These are phyloP conservation scores for Selaginella tamariscina DNA, from an alignment of 75 land plant species.

Conservation along the genomic window DNA sequence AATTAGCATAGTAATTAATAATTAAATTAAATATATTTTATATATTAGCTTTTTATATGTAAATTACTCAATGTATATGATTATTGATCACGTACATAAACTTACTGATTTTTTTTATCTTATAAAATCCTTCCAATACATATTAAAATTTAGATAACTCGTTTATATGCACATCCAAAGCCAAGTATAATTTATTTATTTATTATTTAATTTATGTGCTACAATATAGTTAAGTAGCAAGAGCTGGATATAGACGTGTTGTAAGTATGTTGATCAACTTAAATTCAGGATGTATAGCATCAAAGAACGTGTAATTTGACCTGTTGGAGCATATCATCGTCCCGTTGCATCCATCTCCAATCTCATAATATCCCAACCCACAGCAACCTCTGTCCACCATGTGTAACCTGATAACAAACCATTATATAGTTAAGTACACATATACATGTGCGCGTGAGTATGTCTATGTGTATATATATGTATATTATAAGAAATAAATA, in stretches of 20 bases:
- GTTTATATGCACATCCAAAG: no score
- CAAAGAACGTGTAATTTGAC: background rate
- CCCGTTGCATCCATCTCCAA: background rate
- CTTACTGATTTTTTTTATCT: no score
- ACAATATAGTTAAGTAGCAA: no score
- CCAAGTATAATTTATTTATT: no score
- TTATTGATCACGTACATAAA: no score
- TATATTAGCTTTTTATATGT: background rate
- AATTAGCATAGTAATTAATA: background rate
- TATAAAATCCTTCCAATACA: no score
- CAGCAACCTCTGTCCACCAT: background rate
- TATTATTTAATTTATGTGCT: no score
- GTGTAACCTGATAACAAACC: background rate
- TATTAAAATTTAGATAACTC: no score
- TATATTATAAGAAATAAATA: background rate
- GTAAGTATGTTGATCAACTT: background rate
- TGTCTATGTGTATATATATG: no score
- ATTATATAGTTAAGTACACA: no score
- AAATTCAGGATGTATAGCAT: background rate
- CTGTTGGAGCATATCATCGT: background rate
- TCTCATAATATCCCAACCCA: background rate
- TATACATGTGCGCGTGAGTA: no score
- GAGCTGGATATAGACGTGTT: background rate
- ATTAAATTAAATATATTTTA: background rate
- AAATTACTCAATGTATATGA: no score